Conservation (phyloP, 2,329 filamentous ascomycete genomes). For the Sporothrix globosa region DNA sequence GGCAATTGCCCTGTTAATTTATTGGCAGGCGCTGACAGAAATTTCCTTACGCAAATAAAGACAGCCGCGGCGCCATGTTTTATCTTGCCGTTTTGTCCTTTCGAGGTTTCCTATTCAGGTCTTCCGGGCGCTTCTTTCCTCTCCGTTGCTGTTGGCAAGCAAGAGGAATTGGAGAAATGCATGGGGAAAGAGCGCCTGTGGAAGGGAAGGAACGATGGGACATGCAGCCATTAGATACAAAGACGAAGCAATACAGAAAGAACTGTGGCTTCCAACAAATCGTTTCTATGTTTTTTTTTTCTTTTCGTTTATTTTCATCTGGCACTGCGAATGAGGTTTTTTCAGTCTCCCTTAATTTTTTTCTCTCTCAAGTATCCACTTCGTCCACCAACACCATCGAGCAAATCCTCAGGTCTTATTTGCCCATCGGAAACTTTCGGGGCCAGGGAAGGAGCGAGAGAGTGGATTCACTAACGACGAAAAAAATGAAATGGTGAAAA, state of each 20-base stretch:
- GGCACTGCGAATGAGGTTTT: background rate
- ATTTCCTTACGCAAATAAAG: background rate
- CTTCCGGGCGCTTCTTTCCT: slow-evolving; percentile 25
- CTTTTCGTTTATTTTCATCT: background rate
- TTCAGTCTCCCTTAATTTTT: slow-evolving; percentile 7
- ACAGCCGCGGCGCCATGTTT: slow-evolving; percentile 10
- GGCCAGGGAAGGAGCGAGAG: slow-evolving; percentile 8
- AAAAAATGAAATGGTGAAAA: background rate
- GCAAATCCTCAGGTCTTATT: slow-evolving; percentile 19
- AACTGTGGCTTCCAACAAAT: background rate
- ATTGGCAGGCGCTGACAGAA: slow-evolving; percentile 15
- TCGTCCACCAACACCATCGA: slow-evolving; percentile 17
- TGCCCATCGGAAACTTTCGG: slow-evolving; percentile 27
- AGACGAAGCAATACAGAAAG: background rate
- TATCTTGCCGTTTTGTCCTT: background rate
- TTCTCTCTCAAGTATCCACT: slow-evolving; percentile 15
- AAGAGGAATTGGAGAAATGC: slow-evolving; percentile 6
- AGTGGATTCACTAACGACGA: background rate
- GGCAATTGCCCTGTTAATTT: slow-evolving; percentile 25
- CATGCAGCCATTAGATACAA: background rate
- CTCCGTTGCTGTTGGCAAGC: background rate
- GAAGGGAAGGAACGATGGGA: background rate
- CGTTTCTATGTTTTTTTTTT: background rate
- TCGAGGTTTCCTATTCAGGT: slow-evolving; percentile 22
- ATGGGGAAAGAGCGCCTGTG: background rate